phyloP scores from a whole-genome alignment of 73 alveolate genomes.

The Tetrahymena malaccensis region DNA sequence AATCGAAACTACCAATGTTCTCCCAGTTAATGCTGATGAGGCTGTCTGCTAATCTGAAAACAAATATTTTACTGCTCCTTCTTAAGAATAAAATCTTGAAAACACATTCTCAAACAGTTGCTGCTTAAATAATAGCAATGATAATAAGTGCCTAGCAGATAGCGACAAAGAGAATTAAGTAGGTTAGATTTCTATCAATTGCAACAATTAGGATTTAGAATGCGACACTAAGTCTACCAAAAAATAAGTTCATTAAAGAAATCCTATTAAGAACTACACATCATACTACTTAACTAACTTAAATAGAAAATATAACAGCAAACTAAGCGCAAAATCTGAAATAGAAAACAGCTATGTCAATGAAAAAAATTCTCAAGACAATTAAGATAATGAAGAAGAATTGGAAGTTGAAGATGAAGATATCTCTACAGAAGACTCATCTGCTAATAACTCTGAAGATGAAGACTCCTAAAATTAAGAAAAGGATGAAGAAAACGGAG shows the following conservation, averaged over 20 bases:
- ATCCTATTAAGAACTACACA: neutral
- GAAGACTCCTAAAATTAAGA: neutral
- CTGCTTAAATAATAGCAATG: neutral
- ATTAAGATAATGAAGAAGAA: neutral
- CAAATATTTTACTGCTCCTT: no score
- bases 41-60: neutral
- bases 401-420: neutral
- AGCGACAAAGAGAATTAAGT: neutral
- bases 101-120: neutral
- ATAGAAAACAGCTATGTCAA: neutral
- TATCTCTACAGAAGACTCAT: neutral
- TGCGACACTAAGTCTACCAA: neutral
- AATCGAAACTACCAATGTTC: neutral
- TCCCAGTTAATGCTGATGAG: neutral
- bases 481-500: neutral
- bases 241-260: neutral
- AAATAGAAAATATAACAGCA: neutral
- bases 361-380: neutral
- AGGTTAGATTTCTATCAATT: neutral
- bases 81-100: neutral
- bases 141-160: neutral
- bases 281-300: neutral
- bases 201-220: neutral
- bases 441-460: neutral
- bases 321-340: neutral